These are phyloP conservation scores for Neurospora sp. DNA, from an alignment of 495 filamentous ascomycete species.

Conservation along the genomic window DNA sequence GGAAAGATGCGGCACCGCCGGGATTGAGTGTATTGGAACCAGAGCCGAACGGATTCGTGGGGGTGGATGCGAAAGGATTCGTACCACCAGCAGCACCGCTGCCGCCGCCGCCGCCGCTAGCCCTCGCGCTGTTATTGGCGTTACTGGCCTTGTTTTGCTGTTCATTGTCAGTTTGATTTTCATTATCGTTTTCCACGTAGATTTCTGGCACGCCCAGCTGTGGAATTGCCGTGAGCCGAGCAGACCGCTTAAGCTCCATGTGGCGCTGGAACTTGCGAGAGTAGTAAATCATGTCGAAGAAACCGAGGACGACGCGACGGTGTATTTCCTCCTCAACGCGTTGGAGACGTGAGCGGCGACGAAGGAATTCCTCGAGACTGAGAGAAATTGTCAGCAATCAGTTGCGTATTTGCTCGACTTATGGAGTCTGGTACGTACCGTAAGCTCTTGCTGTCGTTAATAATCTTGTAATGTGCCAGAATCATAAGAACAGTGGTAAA, in stretches of 20 bases:
- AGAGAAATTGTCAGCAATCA: constrained; percentile 3
- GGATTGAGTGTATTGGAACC: constrained; percentile 9
- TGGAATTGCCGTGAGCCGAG: constrained; percentile 66
- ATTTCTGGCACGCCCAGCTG: constrained; percentile 86
- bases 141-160: neutral
- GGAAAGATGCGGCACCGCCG: constrained; percentile 11
- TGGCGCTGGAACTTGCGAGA: constrained; percentile 67
- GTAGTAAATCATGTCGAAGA: constrained; percentile 94
- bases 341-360: constrained; percentile 79
- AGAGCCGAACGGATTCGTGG: constrained; percentile 10
- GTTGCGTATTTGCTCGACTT: constrained; percentile 1
- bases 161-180: constrained; percentile 4
- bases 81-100: neutral
- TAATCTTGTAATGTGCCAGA: constrained; percentile 96
- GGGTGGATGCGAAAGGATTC: neutral
- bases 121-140: neutral
- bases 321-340: constrained; percentile 94
- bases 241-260: constrained; percentile 55
- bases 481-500: constrained; percentile 96
- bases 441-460: constrained; percentile 92
- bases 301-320: constrained; percentile 78
- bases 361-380: constrained; percentile 87
- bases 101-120: constrained; percentile 2
- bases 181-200: constrained; percentile 60
- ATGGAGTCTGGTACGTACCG: constrained; percentile 37